Base-by-base conservation (phyloP, 768 basidiomycete species). In the Lactarius sp. region DNA sequence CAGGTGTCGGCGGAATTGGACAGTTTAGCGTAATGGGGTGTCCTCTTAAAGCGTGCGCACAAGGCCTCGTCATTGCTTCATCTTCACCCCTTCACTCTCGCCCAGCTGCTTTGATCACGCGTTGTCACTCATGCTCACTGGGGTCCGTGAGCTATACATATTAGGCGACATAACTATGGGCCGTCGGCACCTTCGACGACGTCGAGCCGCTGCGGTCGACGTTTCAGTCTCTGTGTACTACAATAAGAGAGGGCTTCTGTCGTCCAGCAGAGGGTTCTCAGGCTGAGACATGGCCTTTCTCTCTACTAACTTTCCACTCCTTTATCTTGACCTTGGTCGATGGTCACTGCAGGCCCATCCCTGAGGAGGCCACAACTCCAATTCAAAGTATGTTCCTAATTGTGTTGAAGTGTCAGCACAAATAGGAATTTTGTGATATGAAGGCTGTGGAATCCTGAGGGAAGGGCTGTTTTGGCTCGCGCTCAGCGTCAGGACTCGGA, bases 361-460 rank as follows among this genome's bases (percentile, higher is more conserved):
- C 56, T 37, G 6, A 34, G 44, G 56, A 36, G 46, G 0, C 47
- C 36, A 58, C 20, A 9, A 34, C 8, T 58, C 47, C 47, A 49
- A 6, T 22, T 58, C 56, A 4, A 39, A 22, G 6, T 39, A 58
- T 14, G 47, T 8, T 33, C 49, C 49, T 22, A 13, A 18, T 6
- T 58, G n/a, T 13, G 36, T 58, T 47, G 20, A 58, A 27, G 20
- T 27, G 1, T 58, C 36, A 47, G 50, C 20, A 18, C 13, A 14
- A 27, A 37, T 20, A 37, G 56, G 46, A 37, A n/a, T 39, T 58
- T 27, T 49, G n/a, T 6, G 56, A 58, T 58, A 58, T 58, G 56
- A 47, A 58, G 56, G 56, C 56, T 57, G 56, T 63, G 61, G 61
- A n/a, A 53, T 51, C 69, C 64, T 20, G 46, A 60, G 4, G 66